phyloP scores from a whole-genome alignment of 306 rosid genomes.

The Biancaea sappan region DNA sequence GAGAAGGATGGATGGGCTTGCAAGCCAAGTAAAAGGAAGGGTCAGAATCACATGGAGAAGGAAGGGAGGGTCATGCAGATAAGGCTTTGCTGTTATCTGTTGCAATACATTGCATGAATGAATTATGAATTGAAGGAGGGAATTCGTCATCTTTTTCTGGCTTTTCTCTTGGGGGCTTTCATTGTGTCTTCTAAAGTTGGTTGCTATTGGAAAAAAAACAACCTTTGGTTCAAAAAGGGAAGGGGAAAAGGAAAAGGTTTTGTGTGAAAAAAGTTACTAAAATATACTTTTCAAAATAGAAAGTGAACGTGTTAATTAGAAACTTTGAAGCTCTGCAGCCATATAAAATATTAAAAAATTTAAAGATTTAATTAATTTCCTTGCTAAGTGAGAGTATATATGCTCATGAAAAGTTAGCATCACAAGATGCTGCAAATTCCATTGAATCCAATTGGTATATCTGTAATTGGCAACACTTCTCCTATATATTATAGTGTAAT shows the following conservation, averaged over 20 bases:
- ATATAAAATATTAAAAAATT: neutral
- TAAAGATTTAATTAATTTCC: neutral
- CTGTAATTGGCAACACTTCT: too few relatives aligned
- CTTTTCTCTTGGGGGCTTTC: too few relatives aligned
- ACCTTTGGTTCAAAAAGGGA: neutral
- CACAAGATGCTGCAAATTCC: neutral
- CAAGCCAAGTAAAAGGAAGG: conserved; percentile 2
- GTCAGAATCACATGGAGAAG: conserved; percentile 1
- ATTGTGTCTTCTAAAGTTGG: neutral
- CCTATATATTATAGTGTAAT: too few relatives aligned
- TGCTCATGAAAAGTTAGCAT: neutral
- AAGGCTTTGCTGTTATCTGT: neutral
- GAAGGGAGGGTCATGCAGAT: neutral
- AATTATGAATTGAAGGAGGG: neutral
- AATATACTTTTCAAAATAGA: neutral
- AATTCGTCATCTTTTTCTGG: neutral
- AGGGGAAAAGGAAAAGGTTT: neutral
- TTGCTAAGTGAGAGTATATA: neutral
- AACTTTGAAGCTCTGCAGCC: neutral
- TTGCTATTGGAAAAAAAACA: neutral
- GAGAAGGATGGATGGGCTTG: neutral
- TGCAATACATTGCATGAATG: too few relatives aligned
- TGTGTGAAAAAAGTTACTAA: neutral
- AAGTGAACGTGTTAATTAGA: neutral
- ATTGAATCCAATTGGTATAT: too few relatives aligned